Base-by-base conservation (phyloP, 2,329 filamentous ascomycete genomes). In the Fusarium irregulare region DNA sequence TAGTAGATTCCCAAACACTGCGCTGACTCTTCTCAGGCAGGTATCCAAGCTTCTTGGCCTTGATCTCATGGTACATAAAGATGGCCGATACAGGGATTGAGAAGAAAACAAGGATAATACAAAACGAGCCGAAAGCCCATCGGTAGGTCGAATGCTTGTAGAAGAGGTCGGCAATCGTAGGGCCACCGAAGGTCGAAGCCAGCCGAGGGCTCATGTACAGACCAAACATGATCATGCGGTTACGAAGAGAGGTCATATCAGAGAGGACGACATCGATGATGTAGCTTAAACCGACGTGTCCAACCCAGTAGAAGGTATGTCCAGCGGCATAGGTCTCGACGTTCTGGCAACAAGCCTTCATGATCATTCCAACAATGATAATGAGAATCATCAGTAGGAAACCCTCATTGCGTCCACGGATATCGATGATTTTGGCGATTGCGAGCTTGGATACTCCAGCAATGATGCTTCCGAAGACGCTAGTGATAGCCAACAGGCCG, bases 241-340 rank as follows among this genome's bases (percentile, higher is more conserved):
- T 84, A 41, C 77, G 75, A 5, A 85, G 77, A 34, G 77, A 78
- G 7, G 78, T 83, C 70, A 80, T 83, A 56, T 85, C 83, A 25
- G 83, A 78, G 12, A 83, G 71, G 57, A 84, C 79, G 65, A 85
- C 79, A 46, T 78, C 71, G 56, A 84, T 77, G 56, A 83, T 76
- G 67, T 82, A 84, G 13, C 75, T 68, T 7, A 83, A 70, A 9
- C 80, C 82, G 7, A 81, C 75, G 59, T 82, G 79, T 20, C 90
- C 90, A 46, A 89, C 85, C 76, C 86, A 88, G 75, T 90, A 91
- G 61, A 92, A 87, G 6, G 90, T 87, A 68, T 89, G 84, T 27
- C 85, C 88, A 7, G 87, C 88, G 47, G 86, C 85, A 75, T 89
- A 91, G 4, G 85, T 86, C 67, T 85, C 80, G 34, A 91, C 82